phyloP scores from a whole-genome alignment of 2,329 filamentous ascomycete species.

The Talaromyces pinophilus region DNA sequence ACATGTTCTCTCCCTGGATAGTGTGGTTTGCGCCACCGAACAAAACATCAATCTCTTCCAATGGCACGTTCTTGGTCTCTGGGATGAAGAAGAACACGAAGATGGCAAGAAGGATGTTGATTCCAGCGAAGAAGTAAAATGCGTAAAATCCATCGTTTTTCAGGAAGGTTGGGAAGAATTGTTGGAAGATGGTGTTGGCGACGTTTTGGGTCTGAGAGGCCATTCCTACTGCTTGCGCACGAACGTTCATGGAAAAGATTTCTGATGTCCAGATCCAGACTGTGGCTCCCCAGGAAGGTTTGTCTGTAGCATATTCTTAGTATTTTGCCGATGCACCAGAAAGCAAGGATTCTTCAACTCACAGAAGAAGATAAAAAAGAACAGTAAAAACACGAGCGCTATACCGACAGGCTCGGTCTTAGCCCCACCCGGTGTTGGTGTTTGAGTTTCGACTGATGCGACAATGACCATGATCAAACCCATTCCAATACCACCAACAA shows the following conservation, averaged over 20 bases:
- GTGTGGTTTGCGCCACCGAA: conserved; percentile 43
- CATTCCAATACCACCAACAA: conserved; percentile 69
- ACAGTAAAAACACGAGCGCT: conserved; percentile 67
- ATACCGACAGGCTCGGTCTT: conserved; percentile 65
- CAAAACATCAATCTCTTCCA: conserved; percentile 43
- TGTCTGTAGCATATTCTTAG: conserved; percentile 48
- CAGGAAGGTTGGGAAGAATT: conserved; percentile 70
- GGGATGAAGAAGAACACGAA: conserved; percentile 54
- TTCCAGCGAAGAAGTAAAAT: conserved; percentile 58
- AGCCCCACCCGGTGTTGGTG: conserved; percentile 53
- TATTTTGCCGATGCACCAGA: background rate
- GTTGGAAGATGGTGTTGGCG: conserved; percentile 67
- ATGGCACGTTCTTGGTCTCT: conserved; percentile 29
- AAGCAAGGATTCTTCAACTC: conserved; percentile 9
- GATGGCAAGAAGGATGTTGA: conserved; percentile 52
- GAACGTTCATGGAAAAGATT: conserved; percentile 71
- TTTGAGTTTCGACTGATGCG: conserved; percentile 58
- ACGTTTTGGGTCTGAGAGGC: conserved; percentile 63
- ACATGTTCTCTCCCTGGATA: conserved; percentile 33
- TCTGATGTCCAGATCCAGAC: conserved; percentile 72
- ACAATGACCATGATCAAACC: conserved; percentile 70
- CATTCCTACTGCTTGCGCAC: conserved; percentile 70
- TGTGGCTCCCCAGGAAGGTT: conserved; percentile 69
- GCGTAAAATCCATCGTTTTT: conserved; percentile 59
- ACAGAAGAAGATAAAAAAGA: conserved; percentile 60